Evolutionary conservation across 2,329 filamentous ascomycete genomes (phyloP).

Genomic region (Ophiostoma triangulosporum): DNA sequence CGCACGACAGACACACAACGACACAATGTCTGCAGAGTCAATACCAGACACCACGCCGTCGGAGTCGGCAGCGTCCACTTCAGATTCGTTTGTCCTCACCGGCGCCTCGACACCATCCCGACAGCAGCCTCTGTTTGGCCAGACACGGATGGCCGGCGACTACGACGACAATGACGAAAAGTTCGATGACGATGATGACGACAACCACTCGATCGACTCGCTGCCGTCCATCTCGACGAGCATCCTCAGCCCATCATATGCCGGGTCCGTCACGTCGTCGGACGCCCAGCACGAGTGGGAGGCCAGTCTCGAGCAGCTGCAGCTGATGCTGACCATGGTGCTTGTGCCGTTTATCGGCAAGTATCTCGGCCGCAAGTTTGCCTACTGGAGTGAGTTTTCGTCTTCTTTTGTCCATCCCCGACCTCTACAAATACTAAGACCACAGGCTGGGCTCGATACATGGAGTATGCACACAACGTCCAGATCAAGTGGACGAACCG

Average conservation of each 20-base stretch:
- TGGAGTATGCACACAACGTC: slow-evolving; percentile 83
- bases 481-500: slow-evolving; percentile 56
- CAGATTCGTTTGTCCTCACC: slow-evolving; percentile 39
- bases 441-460: slow-evolving; percentile 79
- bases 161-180: neutral
- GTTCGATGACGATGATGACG: slow-evolving; percentile 3
- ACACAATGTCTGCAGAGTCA: slow-evolving; percentile 8
- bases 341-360: slow-evolving; percentile 89
- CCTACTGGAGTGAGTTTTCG: slow-evolving; percentile 72
- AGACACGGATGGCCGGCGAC: neutral
- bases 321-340: slow-evolving; percentile 87
- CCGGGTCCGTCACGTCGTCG: slow-evolving; percentile 44
- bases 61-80: slow-evolving; percentile 17
- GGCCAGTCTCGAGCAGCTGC: slow-evolving; percentile 82
- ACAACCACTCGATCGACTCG: slow-evolving; percentile 43
- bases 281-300: slow-evolving; percentile 95
- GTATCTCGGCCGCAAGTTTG: slow-evolving; percentile 86
- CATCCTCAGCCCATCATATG: slow-evolving; percentile 21
- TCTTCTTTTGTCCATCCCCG: neutral
- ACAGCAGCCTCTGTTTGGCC: slow-evolving; percentile 3
- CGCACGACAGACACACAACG: neutral
- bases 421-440: neutral
- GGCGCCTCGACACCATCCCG: slow-evolving; percentile 26
- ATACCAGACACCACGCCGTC: slow-evolving; percentile 4
- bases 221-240: slow-evolving; percentile 47